Evolutionary conservation across 192 early-diverging fungal genomes (phyloP).

Genomic region (Phycomyces blakesleeanus): DNA sequence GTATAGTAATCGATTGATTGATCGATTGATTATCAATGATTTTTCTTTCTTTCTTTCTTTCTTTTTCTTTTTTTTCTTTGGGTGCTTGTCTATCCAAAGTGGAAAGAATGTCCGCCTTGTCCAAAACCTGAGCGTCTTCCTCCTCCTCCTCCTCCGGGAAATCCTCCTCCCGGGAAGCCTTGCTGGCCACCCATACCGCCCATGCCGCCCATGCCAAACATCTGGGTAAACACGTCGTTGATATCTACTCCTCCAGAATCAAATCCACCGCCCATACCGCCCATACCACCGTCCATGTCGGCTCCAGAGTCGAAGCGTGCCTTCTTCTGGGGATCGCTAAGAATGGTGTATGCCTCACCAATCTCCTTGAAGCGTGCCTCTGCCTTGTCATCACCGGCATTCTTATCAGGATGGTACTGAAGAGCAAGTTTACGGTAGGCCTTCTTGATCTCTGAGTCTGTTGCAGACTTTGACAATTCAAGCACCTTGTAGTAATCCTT

Average conservation of each 20-base stretch:
- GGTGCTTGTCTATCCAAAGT: slow-evolving; percentile 47
- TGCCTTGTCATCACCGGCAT: slow-evolving; percentile 60
- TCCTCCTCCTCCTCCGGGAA: slow-evolving; percentile 26
- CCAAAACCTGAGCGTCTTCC: slow-evolving; percentile 9
- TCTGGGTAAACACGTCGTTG: slow-evolving; percentile 53
- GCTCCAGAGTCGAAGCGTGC: slow-evolving; percentile 74
- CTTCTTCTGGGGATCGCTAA: slow-evolving; percentile 81
- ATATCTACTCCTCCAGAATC: slow-evolving; percentile 54
- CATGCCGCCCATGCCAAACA: slow-evolving; percentile 41
- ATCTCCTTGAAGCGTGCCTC: slow-evolving; percentile 84
- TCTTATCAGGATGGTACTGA: slow-evolving; percentile 90
- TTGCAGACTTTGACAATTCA: slow-evolving; percentile 66
- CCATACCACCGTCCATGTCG: slow-evolving; percentile 59
- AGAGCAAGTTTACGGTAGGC: slow-evolving; percentile 83
- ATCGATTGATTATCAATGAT: no score
- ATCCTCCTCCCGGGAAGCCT: slow-evolving; percentile 28
- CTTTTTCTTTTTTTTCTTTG: background rate
- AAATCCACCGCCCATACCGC: slow-evolving; percentile 37
- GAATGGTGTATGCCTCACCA: slow-evolving; percentile 72
- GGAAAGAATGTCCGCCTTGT: slow-evolving; percentile 35
- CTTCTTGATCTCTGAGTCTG: slow-evolving; percentile 79
- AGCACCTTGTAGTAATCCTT: slow-evolving; percentile 98
- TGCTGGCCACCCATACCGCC: slow-evolving; percentile 21
- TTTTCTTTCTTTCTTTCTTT: background rate
- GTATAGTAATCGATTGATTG: no score